Conservation (phyloP, 257 asterid species). For the Rhazya stricta region DNA sequence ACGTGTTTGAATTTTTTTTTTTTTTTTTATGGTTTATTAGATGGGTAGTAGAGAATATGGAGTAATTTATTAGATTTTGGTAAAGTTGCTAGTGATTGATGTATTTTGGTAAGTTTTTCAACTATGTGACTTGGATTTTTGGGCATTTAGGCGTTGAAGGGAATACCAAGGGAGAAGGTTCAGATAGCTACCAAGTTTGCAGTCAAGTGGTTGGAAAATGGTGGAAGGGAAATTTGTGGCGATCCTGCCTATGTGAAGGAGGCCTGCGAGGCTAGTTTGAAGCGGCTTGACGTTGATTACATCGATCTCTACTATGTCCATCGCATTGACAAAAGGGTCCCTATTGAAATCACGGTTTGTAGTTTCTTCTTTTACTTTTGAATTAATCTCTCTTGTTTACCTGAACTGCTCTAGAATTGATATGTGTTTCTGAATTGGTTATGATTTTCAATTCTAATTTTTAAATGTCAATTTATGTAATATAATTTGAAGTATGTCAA, state of each 20-base stretch:
- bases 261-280: constrained; percentile 26
- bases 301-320: constrained; percentile 27
- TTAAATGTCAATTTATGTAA: no score
- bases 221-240: constrained; percentile 8
- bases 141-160: constrained; percentile 21
- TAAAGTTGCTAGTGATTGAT: neutral
- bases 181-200: constrained; percentile 26
- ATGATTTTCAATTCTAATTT: no score
- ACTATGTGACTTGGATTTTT: neutral
- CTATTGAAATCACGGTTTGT: constrained; percentile 25
- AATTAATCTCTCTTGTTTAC: neutral
- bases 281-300: constrained; percentile 24
- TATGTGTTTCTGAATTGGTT: no score
- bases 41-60: no score
- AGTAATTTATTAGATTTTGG: no score
- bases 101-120: no score
- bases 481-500: no score
- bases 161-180: constrained; percentile 20
- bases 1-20: neutral
- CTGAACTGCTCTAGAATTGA: no score
- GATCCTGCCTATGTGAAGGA: constrained; percentile 21
- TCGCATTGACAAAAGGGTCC: constrained; percentile 22
- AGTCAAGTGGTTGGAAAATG: neutral
- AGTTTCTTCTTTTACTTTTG: no score
- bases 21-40: no score